Percentiles rank a stretch among this genome's conserved stretches.
Conservation (phyloP, 352 stramenopile genomes). For the Nothophytophthora sp. region DNA sequence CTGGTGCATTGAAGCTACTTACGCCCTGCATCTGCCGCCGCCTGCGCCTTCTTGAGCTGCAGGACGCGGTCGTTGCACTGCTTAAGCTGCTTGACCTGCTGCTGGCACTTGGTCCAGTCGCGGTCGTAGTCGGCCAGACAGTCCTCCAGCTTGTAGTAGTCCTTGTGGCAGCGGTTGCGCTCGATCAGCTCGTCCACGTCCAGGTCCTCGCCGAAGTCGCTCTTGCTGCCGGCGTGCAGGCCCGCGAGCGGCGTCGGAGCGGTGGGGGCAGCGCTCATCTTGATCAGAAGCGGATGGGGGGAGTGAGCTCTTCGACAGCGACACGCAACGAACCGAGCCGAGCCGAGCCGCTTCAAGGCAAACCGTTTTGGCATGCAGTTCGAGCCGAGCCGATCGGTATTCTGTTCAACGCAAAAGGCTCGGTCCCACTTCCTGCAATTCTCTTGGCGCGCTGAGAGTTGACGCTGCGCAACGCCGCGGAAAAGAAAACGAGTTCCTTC, state of each 20-base stretch:
- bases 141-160: slow-evolving; percentile 89
- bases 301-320: too few relatives aligned
- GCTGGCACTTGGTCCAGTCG: slow-evolving; percentile 88
- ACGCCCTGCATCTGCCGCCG: background rate
- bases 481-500: too few relatives aligned
- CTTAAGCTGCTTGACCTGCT: slow-evolving; percentile 77
- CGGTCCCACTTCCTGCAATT: too few relatives aligned
- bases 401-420: too few relatives aligned
- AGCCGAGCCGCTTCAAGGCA: too few relatives aligned
- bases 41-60: slow-evolving; percentile 49
- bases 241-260: slow-evolving; percentile 44
- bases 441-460: too few relatives aligned
- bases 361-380: too few relatives aligned
- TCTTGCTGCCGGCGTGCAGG: slow-evolving; percentile 82
- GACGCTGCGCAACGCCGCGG: too few relatives aligned
- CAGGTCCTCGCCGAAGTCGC: slow-evolving; percentile 75
- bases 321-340: too few relatives aligned
- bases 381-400: too few relatives aligned
- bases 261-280: slow-evolving; percentile 25
- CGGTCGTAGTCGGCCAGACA: slow-evolving; percentile 80
- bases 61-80: slow-evolving; percentile 75
- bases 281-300: too few relatives aligned
- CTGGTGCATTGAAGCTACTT: too few relatives aligned
- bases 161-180: slow-evolving; percentile 77
- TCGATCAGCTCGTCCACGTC: slow-evolving; percentile 88